Percentiles rank a stretch among this genome's conserved stretches.
Conservation (phyloP, 306 rosid species). For the Cicer chorassanicum region DNA sequence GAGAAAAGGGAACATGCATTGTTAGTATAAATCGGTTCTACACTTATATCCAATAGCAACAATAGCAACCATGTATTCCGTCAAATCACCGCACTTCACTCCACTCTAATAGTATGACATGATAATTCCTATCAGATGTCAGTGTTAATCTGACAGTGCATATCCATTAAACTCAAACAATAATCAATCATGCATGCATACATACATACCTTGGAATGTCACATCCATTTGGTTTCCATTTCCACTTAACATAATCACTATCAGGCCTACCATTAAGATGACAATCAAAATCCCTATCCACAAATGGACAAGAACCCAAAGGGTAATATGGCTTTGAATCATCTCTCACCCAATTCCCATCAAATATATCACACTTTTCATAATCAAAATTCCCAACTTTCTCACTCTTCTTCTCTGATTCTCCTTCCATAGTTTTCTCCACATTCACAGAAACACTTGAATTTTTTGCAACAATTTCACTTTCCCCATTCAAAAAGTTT, state of each 20-base stretch:
- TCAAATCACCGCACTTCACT: too few species aligned
- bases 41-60: too few species aligned
- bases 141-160: too few species aligned
- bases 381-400: conserved; percentile 37
- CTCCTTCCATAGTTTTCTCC: conserved; percentile 7
- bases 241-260: conserved; percentile 75
- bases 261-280: conserved; percentile 85
- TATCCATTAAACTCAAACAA: not conserved
- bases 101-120: too few species aligned
- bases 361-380: conserved; percentile 67
- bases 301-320: conserved; percentile 79
- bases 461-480: conserved; percentile 44
- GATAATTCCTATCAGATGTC: too few species aligned
- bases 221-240: conserved; percentile 89
- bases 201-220: conserved; percentile 76
- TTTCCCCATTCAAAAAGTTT: conserved; percentile 41
- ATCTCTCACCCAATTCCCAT: conserved; percentile 87
- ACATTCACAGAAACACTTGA: conserved; percentile 19
- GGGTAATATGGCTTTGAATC: conserved; percentile 86
- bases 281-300: conserved; percentile 83
- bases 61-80: too few species aligned
- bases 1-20: too few species aligned
- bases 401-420: not conserved
- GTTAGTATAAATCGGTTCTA: too few species aligned
- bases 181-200: conserved; percentile 38